Base-by-base conservation (phyloP, 2,329 filamentous ascomycete species). In the Aspergillus ibericus region DNA sequence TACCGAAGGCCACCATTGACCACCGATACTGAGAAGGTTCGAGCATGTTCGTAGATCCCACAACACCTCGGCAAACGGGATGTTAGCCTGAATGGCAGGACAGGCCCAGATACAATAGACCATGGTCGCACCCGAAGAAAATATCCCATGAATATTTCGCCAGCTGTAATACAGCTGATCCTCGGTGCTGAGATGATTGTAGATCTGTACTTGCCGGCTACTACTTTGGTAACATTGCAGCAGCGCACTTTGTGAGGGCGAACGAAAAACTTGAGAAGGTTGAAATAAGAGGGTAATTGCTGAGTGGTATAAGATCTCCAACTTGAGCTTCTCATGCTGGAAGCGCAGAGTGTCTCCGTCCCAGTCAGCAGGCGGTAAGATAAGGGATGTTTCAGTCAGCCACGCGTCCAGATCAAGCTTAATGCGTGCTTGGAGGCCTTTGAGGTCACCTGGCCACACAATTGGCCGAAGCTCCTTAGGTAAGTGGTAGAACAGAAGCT, bases 1-100 rank as follows among this genome's bases (percentile, higher is more conserved):
- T 16, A 71, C 72, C 0, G 72, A 75, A 6, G 73, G 74, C 76
- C 76, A 78, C 75, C 75, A 77, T 53, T 77, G 74, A 4, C 75
- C 72, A 3, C 74, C 75, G 15, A 75, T 68, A n/a, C 71, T 75
- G 3, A 78, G 67, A 3, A 77, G 66, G 40, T 69, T 77, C 0
- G 74, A 75, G 42, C 74, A 77, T 0, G 63, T 69, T 6, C 75
- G 67, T 6, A 70, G 58, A 51, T 70, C 66, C 7, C 63, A 63
- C n/a, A 69, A 58, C 3, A 68, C 55, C 10, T 65, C 63, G 6
- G 63, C 36, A 22, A 70, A 62, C 0, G 68, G 61, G 3, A 67
- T 52, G 9, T 67, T 66, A 0, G 58, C 61, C 12, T 67, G 66
- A 1, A 75, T 64, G 1, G 71, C 66, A 2, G 53, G 52, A 0